These are phyloP conservation scores for Physaria fendleri DNA, from an alignment of 345 rosid genomes.

Conservation along the genomic window DNA sequence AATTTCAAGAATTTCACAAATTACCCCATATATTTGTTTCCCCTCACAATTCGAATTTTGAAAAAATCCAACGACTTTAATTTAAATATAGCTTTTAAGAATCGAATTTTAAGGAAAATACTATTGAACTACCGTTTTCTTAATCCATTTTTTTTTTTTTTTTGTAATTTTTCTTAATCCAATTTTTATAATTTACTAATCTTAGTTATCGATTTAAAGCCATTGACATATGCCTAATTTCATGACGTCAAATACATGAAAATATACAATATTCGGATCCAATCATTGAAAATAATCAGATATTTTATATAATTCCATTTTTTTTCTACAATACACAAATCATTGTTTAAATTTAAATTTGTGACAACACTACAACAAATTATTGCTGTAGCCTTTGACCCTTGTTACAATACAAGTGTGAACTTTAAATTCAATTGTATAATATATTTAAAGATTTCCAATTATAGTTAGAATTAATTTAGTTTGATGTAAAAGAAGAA, in stretches of 20 bases:
- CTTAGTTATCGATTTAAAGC: too few species aligned
- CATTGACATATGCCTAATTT: background rate
- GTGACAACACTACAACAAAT: too few species aligned
- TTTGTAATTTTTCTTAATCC: too few species aligned
- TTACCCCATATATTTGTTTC: background rate
- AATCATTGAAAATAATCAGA: too few species aligned
- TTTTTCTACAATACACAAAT: too few species aligned
- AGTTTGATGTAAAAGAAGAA: conserved; percentile 7
- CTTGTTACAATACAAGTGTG: background rate
- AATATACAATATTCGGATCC: too few species aligned
- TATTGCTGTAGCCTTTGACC: background rate
- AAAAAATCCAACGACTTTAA: background rate
- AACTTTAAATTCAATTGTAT: background rate
- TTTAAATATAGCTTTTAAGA: background rate
- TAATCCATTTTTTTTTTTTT: too few species aligned
- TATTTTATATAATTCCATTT: too few species aligned
- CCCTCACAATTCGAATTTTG: background rate
- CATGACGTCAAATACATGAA: background rate
- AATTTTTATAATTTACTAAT: background rate
- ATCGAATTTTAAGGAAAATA: background rate
- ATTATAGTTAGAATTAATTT: background rate
- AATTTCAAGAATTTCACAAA: background rate
- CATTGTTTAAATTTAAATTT: too few species aligned
- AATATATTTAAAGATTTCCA: background rate
- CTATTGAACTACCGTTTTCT: background rate